phyloP scores from a whole-genome alignment of 345 rosid genomes.

The Carallia pectinifolia region DNA sequence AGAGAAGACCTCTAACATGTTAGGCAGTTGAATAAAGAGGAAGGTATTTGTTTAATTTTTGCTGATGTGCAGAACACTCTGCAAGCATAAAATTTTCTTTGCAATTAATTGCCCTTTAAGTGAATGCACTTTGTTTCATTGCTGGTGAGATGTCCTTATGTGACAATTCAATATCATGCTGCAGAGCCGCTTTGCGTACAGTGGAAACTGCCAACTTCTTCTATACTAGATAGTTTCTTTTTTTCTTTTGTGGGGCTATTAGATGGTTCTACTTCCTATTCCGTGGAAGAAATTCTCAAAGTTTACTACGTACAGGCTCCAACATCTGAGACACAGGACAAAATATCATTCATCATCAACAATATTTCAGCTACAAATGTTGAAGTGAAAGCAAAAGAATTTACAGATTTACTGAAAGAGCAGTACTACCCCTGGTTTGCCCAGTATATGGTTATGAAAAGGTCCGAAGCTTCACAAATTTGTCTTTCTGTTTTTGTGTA shows the following conservation, averaged over 20 bases:
- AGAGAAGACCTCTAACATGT: background rate
- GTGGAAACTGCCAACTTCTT: too few species aligned
- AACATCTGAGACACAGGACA: conserved; percentile 75
- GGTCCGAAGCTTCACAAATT: conserved; percentile 37
- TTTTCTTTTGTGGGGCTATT: background rate
- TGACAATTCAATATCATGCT: too few species aligned
- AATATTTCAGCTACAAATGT: conserved; percentile 76
- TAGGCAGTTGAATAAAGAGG: background rate
- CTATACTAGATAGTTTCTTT: background rate
- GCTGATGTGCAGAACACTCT: background rate
- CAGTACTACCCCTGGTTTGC: conserved; percentile 94
- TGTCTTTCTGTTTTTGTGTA: background rate
- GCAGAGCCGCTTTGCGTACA: too few species aligned
- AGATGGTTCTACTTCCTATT: background rate
- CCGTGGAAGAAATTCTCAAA: background rate
- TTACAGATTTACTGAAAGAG: conserved; percentile 75
- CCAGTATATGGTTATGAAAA: conserved; percentile 98
- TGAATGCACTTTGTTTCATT: background rate
- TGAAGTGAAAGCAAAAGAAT: conserved; percentile 80
- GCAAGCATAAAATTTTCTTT: background rate
- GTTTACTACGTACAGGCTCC: conserved; percentile 55
- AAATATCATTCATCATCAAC: conserved; percentile 87
- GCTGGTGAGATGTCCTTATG: background rate
- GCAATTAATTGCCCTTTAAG: background rate
- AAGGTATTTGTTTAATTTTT: too few species aligned